Base-by-base conservation (phyloP, 2,329 filamentous ascomycete genomes). In the Diaporthe capsici region DNA sequence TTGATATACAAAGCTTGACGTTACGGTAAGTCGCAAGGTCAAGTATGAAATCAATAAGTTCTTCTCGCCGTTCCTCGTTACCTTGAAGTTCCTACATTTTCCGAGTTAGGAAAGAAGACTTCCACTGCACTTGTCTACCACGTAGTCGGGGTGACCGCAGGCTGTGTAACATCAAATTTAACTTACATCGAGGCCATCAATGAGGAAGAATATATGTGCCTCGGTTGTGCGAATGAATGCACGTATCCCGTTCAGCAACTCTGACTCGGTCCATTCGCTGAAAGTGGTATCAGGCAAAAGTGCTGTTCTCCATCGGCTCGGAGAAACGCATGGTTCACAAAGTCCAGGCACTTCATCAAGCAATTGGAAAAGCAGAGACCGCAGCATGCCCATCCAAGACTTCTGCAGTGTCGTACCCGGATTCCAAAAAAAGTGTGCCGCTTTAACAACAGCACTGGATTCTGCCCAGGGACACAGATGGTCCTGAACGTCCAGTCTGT, bases 151-250 rank as follows among this genome's bases (percentile, higher is more conserved):
- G 37, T 39, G 10, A 39, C 37, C 10, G 39, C 17, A 22, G 39
- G 31, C 17, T 25, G 22, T 22, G 6, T 6, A 13, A 42, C 25
- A 28, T 25, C 8, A 12, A 28, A 9, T 22, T 4, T 6, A 44
- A 63, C 58, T 2, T 44, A 63, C 58, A 63, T 63, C 58, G n/a
- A 63, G 58, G 15, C 58, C 58, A 8, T 63, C 58, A 44, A 63
- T 28, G 5, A 63, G 58, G n/a, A 63, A 63, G 15, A 63, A 28
- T 17, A 63, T 1, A 6, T 25, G 37, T 4, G 58, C 58, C 28
- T 44, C 37, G 6, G 58, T 28, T 28, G 13, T 20, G 39, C 39
- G 37, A 44, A 63, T n/a, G n/a, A 63, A 44, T 4, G 7, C 39
- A 10, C 22, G 22, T 17, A 44, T 28, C 7, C 37, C 37, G 4